Evolutionary conservation across 768 basidiomycete genomes (phyloP).

Genomic region (Tremella yokohamensis): DNA sequence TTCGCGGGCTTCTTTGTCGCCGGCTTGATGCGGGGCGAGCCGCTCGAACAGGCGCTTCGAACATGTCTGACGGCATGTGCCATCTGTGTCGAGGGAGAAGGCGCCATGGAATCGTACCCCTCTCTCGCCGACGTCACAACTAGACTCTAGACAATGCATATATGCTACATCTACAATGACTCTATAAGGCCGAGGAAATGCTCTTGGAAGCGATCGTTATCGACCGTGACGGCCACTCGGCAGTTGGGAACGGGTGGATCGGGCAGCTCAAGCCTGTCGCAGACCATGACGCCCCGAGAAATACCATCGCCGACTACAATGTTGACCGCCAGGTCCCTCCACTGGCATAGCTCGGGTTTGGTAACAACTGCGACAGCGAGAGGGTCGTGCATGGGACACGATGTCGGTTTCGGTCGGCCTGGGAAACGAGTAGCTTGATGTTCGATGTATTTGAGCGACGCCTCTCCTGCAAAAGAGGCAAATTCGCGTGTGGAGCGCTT

Average conservation of each 20-base stretch:
- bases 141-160: conserved; percentile 1
- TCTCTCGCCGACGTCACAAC: conserved; percentile 9
- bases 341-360: conserved; percentile 5
- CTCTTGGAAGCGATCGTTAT: background rate
- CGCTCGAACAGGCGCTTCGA: conserved; percentile 30
- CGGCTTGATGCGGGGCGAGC: conserved; percentile 39
- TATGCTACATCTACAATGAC: conserved; percentile 4
- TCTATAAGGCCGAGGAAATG: conserved; percentile 8
- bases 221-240: conserved; percentile 1
- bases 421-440: conserved; percentile 1
- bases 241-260: conserved; percentile 5
- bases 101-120: conserved; percentile 44
- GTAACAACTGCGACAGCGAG: conserved; percentile 9
- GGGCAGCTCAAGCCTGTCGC: conserved; percentile 2
- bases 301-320: background rate
- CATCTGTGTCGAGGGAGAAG: conserved; percentile 49
- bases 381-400: conserved; percentile 9
- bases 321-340: background rate
- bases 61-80: conserved; percentile 47
- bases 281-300: conserved; percentile 8
- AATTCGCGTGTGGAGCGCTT: background rate
- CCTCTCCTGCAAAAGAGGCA: conserved; percentile 3
- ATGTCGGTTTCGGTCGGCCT: background rate
- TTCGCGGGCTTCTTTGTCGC: conserved; percentile 49
- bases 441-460: conserved; percentile 5